phyloP scores from a whole-genome alignment of 2,329 filamentous ascomycete genomes.

The Paraphoma chrysanthemicola region DNA sequence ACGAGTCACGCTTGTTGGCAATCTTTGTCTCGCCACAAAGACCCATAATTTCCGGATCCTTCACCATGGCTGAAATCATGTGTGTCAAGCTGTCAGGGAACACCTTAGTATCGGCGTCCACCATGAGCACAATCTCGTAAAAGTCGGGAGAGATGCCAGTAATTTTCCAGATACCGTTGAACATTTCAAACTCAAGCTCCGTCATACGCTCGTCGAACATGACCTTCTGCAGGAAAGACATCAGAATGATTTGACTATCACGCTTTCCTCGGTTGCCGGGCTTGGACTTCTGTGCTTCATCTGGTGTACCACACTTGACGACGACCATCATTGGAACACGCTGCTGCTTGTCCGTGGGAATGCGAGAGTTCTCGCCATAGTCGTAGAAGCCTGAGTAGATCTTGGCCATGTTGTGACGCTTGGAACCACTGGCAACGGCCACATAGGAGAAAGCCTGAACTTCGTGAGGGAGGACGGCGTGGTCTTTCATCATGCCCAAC shows the following conservation, averaged over 20 bases:
- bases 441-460: slow-evolving; percentile 95
- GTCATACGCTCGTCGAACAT: slow-evolving; percentile 99
- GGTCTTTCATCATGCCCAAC: slow-evolving; percentile 93
- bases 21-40: slow-evolving; percentile 99
- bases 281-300: slow-evolving; percentile 81
- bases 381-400: slow-evolving; percentile 98
- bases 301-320: slow-evolving; percentile 93
- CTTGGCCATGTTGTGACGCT: slow-evolving; percentile 99
- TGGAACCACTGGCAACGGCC: slow-evolving; percentile 91
- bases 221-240: slow-evolving; percentile 99
- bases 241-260: slow-evolving; percentile 98
- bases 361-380: slow-evolving; percentile 81
- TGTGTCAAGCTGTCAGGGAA: slow-evolving; percentile 98
- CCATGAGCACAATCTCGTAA: slow-evolving; percentile 98
- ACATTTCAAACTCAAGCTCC: slow-evolving; percentile 98
- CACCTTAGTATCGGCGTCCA: slow-evolving; percentile 98
- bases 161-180: slow-evolving; percentile 98
- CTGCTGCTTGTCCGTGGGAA: slow-evolving; percentile 88
- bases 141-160: slow-evolving; percentile 98
- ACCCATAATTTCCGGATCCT: slow-evolving; percentile 99
- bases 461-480: slow-evolving; percentile 78
- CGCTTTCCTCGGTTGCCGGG: slow-evolving; percentile 98
- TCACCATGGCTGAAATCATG: slow-evolving; percentile 99
- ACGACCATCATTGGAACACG: slow-evolving; percentile 97
- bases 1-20: slow-evolving; percentile 93